Base-by-base conservation (phyloP, 176 grass and related monocot species). In the Ensete glaucum region DNA sequence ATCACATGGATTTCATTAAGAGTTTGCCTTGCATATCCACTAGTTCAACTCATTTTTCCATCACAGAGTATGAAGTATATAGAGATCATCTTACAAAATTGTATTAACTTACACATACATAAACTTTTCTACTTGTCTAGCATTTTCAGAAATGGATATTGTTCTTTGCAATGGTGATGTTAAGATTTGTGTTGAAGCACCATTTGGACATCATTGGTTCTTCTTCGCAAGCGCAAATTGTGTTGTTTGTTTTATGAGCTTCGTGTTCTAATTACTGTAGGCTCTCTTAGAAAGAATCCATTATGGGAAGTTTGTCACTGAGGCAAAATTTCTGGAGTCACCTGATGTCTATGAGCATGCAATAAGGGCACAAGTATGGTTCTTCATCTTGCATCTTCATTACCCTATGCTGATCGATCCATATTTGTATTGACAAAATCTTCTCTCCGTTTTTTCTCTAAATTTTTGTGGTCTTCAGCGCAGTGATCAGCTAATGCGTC, bases 281-380 rank as follows among this genome's bases (percentile, higher is more conserved):
- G 96, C 85, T 34, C 91, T 99, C 59, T 99, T 91, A 6, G 95
- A 95, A 78, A 99, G 96, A 89, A 99, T 99, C 69, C 96, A 99
- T 81, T 95, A 95, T 69, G 96, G 96, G 1, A 99, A 95, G 79
- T 99, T 91, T 81, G 96, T 99, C 7, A 91, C 96, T 50, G 96
- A 99, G 83, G 88, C 88, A 52, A 99, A 99, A 83, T 99, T 95
- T 80, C 84, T 57, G 62, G 88, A 76, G 76, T 65, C 83, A 43
- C 88, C 88, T 60, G 83, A 84, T 71, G 26, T 64, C 71, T 99
- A 89, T 70, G 82, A 74, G 52, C 79, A 83, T 74, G 96, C 96
- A 79, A 99, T 99, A 75, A 69, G 66, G 65, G 79, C 73, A 73
- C 79, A 95, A 71, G 96, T 95, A 54, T 9, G 73, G 55, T 48